Evolutionary conservation across 805 yeast genomes (phyloP).

Genomic region (Ogataea naganishii): DNA sequence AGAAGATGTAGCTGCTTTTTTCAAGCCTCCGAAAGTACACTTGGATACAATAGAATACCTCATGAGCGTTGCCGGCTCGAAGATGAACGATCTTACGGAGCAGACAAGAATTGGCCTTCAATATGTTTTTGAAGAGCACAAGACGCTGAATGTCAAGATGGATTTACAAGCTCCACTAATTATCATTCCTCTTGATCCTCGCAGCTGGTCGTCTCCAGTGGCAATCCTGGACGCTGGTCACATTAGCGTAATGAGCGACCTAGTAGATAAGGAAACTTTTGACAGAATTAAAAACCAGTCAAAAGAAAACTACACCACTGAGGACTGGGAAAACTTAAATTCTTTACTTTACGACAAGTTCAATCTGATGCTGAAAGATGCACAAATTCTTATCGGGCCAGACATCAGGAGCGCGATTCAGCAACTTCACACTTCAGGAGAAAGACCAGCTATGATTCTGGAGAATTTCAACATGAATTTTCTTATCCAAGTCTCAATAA

Average conservation of each 20-base stretch:
- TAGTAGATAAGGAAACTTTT: conserved; percentile 61
- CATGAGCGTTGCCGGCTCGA: conserved; percentile 90
- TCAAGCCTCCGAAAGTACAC: conserved; percentile 80
- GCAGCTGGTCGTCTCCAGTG: conserved; percentile 77
- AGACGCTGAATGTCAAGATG: conserved; percentile 74
- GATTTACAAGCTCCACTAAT: conserved; percentile 93
- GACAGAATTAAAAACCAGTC: conserved; percentile 60
- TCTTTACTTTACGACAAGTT: conserved; percentile 87
- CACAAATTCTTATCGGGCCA: conserved; percentile 84
- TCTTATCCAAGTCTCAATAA: conserved; percentile 70
- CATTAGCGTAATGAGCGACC: conserved; percentile 71
- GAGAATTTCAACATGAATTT: conserved; percentile 72
- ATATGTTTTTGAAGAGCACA: conserved; percentile 91
- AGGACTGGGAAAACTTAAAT: conserved; percentile 70
- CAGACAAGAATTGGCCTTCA: conserved; percentile 90
- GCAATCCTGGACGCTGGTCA: conserved; percentile 95
- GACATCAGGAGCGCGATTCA: conserved; percentile 69
- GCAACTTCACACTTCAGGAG: conserved; percentile 45
- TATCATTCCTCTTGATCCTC: conserved; percentile 75
- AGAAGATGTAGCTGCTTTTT: conserved; percentile 66
- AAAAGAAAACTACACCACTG: conserved; percentile 40
- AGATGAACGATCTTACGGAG: conserved; percentile 81
- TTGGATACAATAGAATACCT: conserved; percentile 84
- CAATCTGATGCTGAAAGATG: conserved; percentile 66
- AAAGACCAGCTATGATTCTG: conserved; percentile 52